These are phyloP conservation scores for Malus orientalis DNA, from an alignment of 306 rosid species.

Conservation along the genomic window DNA sequence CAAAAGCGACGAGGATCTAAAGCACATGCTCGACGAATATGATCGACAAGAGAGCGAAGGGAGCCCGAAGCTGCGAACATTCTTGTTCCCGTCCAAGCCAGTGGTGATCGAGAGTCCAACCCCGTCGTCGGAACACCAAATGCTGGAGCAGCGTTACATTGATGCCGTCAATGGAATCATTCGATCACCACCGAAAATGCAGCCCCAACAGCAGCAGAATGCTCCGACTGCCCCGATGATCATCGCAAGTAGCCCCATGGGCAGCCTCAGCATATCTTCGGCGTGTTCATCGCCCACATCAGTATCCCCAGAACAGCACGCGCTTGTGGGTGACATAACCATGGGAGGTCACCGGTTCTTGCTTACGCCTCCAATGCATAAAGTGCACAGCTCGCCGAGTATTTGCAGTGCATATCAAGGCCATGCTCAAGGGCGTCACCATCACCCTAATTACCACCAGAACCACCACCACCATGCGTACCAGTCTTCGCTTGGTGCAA, in stretches of 20 bases:
- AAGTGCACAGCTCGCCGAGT: slow-evolving; percentile 11
- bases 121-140: slow-evolving; percentile 22
- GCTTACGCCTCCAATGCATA: background rate
- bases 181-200: slow-evolving; percentile 7
- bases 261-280: slow-evolving; percentile 23
- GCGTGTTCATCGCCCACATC: slow-evolving; percentile 64
- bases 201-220: background rate
- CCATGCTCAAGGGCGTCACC: background rate
- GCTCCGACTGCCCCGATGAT: background rate
- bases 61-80: slow-evolving; percentile 45
- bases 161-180: slow-evolving; percentile 68
- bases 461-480: background rate
- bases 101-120: slow-evolving; percentile 25
- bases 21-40: slow-evolving; percentile 69
- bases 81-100: slow-evolving; percentile 48
- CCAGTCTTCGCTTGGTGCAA: background rate
- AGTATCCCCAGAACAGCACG: slow-evolving; percentile 49
- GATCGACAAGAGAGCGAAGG: slow-evolving; percentile 42
- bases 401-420: background rate
- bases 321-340: background rate
- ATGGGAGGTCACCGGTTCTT: background rate
- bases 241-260: background rate
- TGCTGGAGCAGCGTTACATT: slow-evolving; percentile 55
- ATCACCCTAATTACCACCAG: background rate
- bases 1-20: slow-evolving; percentile 53